Percentiles rank a stretch among this genome's conserved stretches.
These are phyloP conservation scores for Annulohypoxylon maeteangense DNA, from an alignment of 495 filamentous ascomycete species.

Conservation along the genomic window DNA sequence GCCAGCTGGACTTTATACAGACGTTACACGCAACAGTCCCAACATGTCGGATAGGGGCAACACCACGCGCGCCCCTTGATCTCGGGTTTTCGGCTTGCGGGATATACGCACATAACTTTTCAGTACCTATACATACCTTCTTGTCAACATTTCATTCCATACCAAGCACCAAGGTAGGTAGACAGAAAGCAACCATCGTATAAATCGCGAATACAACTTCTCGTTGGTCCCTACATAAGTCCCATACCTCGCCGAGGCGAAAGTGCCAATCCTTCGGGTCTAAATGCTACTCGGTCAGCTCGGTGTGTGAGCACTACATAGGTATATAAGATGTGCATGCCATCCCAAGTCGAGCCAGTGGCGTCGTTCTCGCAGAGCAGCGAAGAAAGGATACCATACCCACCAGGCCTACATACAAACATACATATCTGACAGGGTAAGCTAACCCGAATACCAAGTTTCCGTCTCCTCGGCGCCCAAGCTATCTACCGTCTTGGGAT, in stretches of 20 bases:
- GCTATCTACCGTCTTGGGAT: no score
- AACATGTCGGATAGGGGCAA: neutral
- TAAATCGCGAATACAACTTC: neutral
- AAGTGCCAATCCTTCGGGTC: constrained; percentile 11
- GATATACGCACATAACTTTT: neutral
- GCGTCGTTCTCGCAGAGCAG: neutral
- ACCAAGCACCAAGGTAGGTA: neutral
- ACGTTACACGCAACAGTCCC: neutral
- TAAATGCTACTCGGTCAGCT: neutral
- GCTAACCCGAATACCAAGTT: neutral
- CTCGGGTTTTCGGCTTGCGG: constrained; percentile 8
- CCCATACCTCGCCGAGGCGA: neutral
- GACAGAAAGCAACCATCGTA: neutral
- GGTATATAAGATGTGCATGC: neutral
- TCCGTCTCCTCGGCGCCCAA: neutral
- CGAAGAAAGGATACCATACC: neutral
- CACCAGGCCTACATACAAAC: neutral
- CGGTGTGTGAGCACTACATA: neutral
- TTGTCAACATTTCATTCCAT: neutral
- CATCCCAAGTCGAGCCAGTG: neutral
- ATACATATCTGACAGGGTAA: neutral
- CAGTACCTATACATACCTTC: neutral
- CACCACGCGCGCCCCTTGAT: neutral
- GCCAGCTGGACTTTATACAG: neutral
- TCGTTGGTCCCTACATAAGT: neutral